phyloP scores from a whole-genome alignment of 352 stramenopile genomes.

The Thalassiosira delicatula region DNA sequence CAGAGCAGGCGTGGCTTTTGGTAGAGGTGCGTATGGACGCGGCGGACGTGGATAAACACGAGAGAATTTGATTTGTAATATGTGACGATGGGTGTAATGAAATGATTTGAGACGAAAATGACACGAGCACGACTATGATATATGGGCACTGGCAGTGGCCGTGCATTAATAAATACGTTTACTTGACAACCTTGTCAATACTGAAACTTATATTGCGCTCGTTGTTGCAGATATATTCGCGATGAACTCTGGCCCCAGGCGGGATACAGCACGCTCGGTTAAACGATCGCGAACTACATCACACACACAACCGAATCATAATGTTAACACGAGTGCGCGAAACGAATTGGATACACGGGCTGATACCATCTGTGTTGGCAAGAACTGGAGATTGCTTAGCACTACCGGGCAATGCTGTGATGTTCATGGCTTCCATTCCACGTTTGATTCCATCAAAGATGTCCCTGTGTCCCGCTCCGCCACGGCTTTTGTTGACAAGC shows the following conservation, averaged over 20 bases:
- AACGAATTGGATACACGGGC: slow-evolving; percentile 42
- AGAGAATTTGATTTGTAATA: too few relatives aligned
- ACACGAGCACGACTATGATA: too few relatives aligned
- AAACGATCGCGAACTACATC: not conserved
- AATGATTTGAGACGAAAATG: too few relatives aligned
- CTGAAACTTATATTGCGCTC: too few relatives aligned
- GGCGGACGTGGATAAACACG: not conserved
- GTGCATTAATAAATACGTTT: too few relatives aligned
- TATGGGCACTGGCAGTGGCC: too few relatives aligned
- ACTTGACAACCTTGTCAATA: too few relatives aligned
- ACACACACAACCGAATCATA: slow-evolving; percentile 2
- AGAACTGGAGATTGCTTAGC: slow-evolving; percentile 16
- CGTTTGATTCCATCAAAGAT: slow-evolving; percentile 18
- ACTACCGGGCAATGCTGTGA: slow-evolving; percentile 33
- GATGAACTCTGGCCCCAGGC: too few relatives aligned
- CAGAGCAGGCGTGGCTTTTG: slow-evolving; percentile 1
- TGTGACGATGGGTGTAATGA: too few relatives aligned
- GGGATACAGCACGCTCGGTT: too few relatives aligned
- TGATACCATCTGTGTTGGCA: slow-evolving; percentile 32
- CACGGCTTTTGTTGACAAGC: not conserved
- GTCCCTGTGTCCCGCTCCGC: slow-evolving; percentile 25
- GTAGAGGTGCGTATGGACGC: slow-evolving; percentile 9
- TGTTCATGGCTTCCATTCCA: slow-evolving; percentile 20
- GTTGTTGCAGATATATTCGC: too few relatives aligned
- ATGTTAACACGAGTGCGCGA: too few relatives aligned